Percentiles rank a stretch among this genome's conserved stretches.
phyloP scores from a whole-genome alignment of 2,329 filamentous ascomycete genomes.

The Aspergillus novoparasiticus region DNA sequence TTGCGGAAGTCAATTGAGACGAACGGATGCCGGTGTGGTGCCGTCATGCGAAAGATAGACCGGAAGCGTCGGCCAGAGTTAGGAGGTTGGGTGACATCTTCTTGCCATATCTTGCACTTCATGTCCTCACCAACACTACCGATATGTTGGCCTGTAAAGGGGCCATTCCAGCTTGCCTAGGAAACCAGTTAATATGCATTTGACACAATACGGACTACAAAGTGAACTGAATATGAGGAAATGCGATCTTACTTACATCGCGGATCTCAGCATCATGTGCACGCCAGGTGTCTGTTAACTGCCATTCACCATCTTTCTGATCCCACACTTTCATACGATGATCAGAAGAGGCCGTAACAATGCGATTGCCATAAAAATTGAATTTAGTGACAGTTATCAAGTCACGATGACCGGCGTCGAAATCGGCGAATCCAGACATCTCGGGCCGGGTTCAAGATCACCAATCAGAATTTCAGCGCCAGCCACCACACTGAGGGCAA shows the following conservation, averaged over 20 bases:
- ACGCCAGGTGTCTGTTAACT: conserved; percentile 81
- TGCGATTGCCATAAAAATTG: conserved; percentile 89
- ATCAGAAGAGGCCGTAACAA: conserved; percentile 88
- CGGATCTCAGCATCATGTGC: conserved; percentile 89
- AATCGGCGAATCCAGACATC: conserved; percentile 45
- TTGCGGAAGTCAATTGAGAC: conserved; percentile 85
- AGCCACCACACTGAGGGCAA: conserved; percentile 10
- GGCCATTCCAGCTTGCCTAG: conserved; percentile 90
- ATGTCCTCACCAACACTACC: conserved; percentile 89
- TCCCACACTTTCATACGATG: conserved; percentile 93
- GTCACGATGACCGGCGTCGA: conserved; percentile 55
- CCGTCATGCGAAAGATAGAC: conserved; percentile 62
- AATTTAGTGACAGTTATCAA: conserved; percentile 83
- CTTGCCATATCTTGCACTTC: conserved; percentile 88
- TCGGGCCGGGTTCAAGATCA: conserved; percentile 26
- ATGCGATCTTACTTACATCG: conserved; percentile 62
- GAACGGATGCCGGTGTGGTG: conserved; percentile 69
- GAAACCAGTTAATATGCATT: conserved; percentile 23
- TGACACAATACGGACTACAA: conserved; percentile 16
- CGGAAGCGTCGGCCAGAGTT: conserved; percentile 79
- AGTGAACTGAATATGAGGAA: conserved; percentile 18
- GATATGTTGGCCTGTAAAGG: conserved; percentile 84
- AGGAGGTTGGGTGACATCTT: conserved; percentile 78
- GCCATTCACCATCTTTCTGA: conserved; percentile 73
- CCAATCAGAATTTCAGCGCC: conserved; percentile 12